Base-by-base conservation (phyloP, 768 basidiomycete species). In the Termitomyces sp. region DNA sequence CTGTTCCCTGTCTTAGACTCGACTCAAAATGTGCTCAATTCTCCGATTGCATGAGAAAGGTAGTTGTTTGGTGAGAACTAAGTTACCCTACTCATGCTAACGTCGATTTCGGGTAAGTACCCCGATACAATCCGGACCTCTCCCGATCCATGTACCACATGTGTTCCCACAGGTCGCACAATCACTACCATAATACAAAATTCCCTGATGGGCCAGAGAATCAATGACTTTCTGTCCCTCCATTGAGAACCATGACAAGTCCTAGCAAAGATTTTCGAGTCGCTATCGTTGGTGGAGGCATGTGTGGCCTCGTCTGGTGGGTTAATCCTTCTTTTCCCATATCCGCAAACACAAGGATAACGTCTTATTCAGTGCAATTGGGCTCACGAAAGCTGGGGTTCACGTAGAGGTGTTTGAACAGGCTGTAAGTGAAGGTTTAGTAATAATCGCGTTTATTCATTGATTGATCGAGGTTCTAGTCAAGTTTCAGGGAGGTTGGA, bases 401-500 rank as follows among this genome's bases (percentile, higher is more conserved):
- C 32, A 49, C 14, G 48, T 49, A 49, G 48, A 49, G 20, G 32
- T 49, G 4, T 49, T 49, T 7, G 48, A 49, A 49, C 48, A 49
- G 32, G 32, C 48, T 33, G 48, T 22, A 49, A 49, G 14, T 33
- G 11, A 33, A 33, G 30, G 1, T 14, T 22, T 14, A 8, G 20
- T 33, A 20, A 22, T 8, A 14, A 11, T 10, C 48, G 13, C 6
- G 32, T 14, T 49, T 20, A 14, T 7, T 33, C 20, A 22, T 33
- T 49, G 20, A 49, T 1, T 49, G 20, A 33, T 1, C 52, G 55
- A 61, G 24, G 24, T 41, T 57, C 2, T 61, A 83, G 81, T 63
- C 74, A 18, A 71, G 72, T 52, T 82, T 80, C 56, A 75, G 72
- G 24, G 80, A 83, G 66, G 72, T 82, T 43, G 82, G 83, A 9